phyloP scores from a whole-genome alignment of 257 asterid genomes.

The Nicotiana noctiflora region DNA sequence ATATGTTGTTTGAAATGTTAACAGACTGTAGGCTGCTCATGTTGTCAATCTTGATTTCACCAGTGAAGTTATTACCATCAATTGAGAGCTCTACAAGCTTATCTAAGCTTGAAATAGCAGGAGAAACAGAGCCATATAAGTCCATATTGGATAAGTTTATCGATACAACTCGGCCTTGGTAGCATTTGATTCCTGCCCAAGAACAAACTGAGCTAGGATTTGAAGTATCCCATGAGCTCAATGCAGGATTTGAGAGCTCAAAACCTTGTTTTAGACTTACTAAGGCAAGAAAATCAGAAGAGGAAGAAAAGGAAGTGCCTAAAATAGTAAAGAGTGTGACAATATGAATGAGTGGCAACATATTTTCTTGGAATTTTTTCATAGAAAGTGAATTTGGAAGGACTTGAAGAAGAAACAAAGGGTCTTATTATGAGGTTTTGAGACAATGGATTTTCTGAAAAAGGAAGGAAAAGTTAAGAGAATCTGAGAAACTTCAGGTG shows the following conservation, averaged over 20 bases:
- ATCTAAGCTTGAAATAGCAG: constrained; percentile 55
- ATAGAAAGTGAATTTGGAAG: constrained; percentile 39
- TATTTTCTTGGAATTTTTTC: constrained; percentile 32
- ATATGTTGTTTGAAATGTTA: constrained; percentile 68
- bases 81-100: constrained; percentile 53
- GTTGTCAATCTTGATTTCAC: constrained; percentile 56
- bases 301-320: constrained; percentile 40
- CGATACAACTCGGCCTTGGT: constrained; percentile 46
- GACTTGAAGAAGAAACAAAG: constrained; percentile 36
- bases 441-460: constrained; percentile 25
- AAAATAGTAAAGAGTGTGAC: constrained; percentile 35
- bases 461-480: constrained; percentile 45
- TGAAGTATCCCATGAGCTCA: constrained; percentile 54
- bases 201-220: constrained; percentile 54
- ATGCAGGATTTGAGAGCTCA: constrained; percentile 25
- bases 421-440: constrained; percentile 32
- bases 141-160: constrained; percentile 59
- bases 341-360: constrained; percentile 34
- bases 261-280: constrained; percentile 51
- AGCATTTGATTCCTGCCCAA: constrained; percentile 72
- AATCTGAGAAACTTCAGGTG: constrained; percentile 45
- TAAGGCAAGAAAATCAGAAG: constrained; percentile 62
- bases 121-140: constrained; percentile 68
- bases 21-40: constrained; percentile 52
- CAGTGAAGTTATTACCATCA: constrained; percentile 96